Evolutionary conservation across 2,329 filamentous ascomycete genomes (phyloP).

Genomic region (Penicillium griseofulvum): DNA sequence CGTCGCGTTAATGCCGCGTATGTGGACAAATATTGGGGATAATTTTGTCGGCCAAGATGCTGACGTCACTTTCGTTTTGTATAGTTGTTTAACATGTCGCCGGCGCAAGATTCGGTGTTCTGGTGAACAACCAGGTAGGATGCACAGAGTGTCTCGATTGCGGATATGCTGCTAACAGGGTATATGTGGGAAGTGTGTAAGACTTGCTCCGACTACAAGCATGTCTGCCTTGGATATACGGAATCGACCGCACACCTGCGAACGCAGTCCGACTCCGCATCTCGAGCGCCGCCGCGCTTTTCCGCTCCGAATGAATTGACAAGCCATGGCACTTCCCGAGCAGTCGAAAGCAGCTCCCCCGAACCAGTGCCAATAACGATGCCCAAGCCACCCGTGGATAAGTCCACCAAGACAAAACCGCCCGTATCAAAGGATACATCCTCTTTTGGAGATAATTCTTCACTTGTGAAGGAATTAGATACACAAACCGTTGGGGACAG

Average conservation of each 20-base stretch:
- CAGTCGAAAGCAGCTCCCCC: constrained; percentile 30
- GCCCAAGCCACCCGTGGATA: constrained; percentile 10
- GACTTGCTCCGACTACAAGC: constrained; percentile 69
- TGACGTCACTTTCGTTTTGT: constrained; percentile 8
- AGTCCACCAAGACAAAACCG: constrained; percentile 15
- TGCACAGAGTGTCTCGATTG: not conserved
- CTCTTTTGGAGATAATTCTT: constrained; percentile 15
- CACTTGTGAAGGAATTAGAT: constrained; percentile 24
- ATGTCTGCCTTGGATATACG: constrained; percentile 66
- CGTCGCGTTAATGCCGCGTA: constrained; percentile 77
- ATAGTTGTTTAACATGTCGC: constrained; percentile 68
- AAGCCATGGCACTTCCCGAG: constrained; percentile 15
- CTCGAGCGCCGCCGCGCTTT: constrained; percentile 22
- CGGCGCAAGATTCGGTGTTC: constrained; percentile 74
- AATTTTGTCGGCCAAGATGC: not conserved
- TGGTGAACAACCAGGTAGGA: constrained; percentile 62
- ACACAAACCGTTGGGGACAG: constrained; percentile 28
- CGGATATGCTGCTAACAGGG: constrained; percentile 4
- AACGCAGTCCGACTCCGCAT: constrained; percentile 31
- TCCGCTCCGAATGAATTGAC: constrained; percentile 17
- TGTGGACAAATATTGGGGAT: constrained; percentile 28
- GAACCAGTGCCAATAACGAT: constrained; percentile 15
- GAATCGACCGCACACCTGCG: constrained; percentile 44
- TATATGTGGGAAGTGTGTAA: constrained; percentile 52
- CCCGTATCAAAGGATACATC: constrained; percentile 19